Conservation (phyloP, 1,284 basidiomycete species). For the Boletus albobrunnescens region DNA sequence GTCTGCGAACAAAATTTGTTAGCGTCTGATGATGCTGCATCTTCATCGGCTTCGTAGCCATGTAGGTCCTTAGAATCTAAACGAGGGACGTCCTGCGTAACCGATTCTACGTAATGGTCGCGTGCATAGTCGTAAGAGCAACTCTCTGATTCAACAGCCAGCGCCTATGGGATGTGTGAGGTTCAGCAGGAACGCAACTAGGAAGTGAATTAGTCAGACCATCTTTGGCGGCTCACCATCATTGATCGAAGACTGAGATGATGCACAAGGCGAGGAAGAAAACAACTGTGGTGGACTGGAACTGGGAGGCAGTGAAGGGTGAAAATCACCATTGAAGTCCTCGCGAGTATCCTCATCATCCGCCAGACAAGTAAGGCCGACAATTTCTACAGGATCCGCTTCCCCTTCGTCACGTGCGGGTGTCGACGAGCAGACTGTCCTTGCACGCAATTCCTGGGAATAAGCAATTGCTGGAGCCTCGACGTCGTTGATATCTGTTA, state of each 20-base stretch:
- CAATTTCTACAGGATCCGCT: background rate
- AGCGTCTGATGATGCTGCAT: background rate
- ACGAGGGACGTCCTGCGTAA: background rate
- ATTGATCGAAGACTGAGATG: conserved; percentile 37
- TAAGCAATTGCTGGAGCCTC: background rate
- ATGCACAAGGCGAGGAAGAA: conserved; percentile 43
- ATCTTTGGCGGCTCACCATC: conserved; percentile 5
- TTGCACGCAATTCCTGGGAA: background rate
- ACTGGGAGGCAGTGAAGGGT: conserved; percentile 41
- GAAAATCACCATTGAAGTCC: conserved; percentile 6
- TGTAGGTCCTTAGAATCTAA: background rate
- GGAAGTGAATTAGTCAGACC: conserved; percentile 9
- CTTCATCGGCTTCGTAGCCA: background rate
- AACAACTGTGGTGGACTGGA: conserved; percentile 48
- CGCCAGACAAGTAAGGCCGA: background rate
- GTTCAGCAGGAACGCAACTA: conserved; percentile 4
- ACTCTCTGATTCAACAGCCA: background rate
- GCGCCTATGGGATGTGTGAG: conserved; percentile 3
- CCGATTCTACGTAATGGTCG: background rate
- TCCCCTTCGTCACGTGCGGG: background rate
- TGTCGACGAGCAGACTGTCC: background rate
- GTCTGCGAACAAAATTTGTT: background rate
- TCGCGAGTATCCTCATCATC: conserved; percentile 7
- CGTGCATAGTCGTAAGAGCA: background rate
- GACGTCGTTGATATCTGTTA: background rate